Evolutionary conservation across 768 basidiomycete genomes (phyloP).

Genomic region (Heimioporus sp.): DNA sequence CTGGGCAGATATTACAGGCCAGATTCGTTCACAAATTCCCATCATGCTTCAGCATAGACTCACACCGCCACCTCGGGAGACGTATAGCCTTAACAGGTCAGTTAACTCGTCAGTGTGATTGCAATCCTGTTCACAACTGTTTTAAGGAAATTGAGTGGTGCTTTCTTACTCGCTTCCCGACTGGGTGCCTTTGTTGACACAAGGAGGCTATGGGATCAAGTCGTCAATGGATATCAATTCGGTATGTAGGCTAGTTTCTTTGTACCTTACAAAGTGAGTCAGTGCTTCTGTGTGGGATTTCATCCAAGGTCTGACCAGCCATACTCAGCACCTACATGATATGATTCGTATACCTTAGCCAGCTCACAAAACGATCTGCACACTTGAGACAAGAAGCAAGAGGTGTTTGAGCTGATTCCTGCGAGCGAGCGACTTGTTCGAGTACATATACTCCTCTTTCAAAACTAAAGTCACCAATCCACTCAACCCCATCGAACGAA

Average conservation of each 20-base stretch:
- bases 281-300: too few species aligned
- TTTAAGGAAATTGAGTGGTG: slow-evolving; percentile 73
- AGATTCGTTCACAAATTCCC: slow-evolving; percentile 81
- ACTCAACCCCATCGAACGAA: not conserved
- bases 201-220: slow-evolving; percentile 69
- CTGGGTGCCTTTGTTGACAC: slow-evolving; percentile 76
- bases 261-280: slow-evolving; percentile 2
- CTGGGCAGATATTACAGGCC: slow-evolving; percentile 71
- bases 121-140: not conserved
- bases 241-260: not conserved
- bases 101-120: slow-evolving; percentile 22
- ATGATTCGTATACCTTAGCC: too few species aligned
- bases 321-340: too few species aligned
- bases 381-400: too few species aligned
- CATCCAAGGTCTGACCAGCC: too few species aligned
- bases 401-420: too few species aligned
- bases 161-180: slow-evolving; percentile 75
- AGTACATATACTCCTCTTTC: too few species aligned
- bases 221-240: slow-evolving; percentile 37
- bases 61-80: slow-evolving; percentile 91
- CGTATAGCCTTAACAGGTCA: slow-evolving; percentile 89
- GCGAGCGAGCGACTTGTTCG: too few species aligned
- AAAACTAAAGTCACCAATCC: not conserved
- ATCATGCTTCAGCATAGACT: slow-evolving; percentile 86
- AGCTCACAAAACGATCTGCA: too few species aligned